phyloP scores from a whole-genome alignment of 257 asterid genomes.

The Nicotiana benthamiana region DNA sequence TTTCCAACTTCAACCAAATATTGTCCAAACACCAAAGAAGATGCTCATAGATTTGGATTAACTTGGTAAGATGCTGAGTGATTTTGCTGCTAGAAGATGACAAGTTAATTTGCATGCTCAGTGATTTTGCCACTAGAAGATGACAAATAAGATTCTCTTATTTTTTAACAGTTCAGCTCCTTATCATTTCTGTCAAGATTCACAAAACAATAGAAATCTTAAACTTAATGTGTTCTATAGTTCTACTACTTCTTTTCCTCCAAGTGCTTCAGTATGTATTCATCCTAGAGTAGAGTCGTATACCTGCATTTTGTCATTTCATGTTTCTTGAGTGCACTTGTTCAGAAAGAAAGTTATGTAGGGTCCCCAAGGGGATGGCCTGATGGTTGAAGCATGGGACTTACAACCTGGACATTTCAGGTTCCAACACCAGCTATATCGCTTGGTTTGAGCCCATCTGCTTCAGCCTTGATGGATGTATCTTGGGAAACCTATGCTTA shows the following conservation, averaged over 20 bases:
- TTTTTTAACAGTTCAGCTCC: not conserved
- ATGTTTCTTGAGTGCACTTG: constrained; percentile 2
- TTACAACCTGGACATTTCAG: not conserved
- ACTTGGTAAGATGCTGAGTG: no score
- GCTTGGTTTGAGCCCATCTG: not conserved
- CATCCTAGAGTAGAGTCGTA: not conserved
- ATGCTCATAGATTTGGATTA: not conserved
- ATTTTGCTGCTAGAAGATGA: no score
- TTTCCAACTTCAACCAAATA: not conserved
- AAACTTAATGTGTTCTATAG: not conserved
- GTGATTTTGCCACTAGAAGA: not conserved
- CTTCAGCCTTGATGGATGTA: not conserved
- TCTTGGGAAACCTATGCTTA: not conserved
- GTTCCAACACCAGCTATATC: not conserved
- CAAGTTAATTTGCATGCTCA: not conserved
- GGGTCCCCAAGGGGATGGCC: not conserved
- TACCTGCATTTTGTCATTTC: not conserved
- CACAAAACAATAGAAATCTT: not conserved
- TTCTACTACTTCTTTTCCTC: not conserved
- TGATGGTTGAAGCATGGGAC: not conserved
- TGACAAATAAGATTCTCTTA: not conserved
- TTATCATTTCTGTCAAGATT: not conserved
- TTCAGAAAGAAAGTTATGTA: not conserved
- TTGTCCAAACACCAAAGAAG: not conserved
- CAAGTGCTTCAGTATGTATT: not conserved